Base-by-base conservation (phyloP, 176 grass and related monocot genomes). In the Phoenix roebelenii region DNA sequence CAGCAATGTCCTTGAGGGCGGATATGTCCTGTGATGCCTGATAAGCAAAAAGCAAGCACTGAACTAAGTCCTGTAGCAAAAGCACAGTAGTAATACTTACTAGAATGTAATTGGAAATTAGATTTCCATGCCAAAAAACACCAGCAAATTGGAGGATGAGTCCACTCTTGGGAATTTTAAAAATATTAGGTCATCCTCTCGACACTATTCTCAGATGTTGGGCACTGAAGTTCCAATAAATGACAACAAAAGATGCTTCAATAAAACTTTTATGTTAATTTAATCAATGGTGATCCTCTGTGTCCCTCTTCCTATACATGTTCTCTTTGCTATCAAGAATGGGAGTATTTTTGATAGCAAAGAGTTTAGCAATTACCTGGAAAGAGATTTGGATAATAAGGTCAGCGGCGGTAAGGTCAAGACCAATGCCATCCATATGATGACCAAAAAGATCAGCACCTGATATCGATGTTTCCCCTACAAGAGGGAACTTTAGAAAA, bases 11-110 rank as follows among this genome's bases (percentile, higher is more conserved):
- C 78, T 82, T 96, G 51, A 96, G 74, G 16, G 87, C 90, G 29
- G 87, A 88, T 59, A 96, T 76, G 68, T 96, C 92, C 68, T 96
- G 92, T 52, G 87, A 77, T 29, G 92, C 92, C 92, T 96, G 66
- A 15, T 17, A 15, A 65, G 53, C 50, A 7, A 60, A 72, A 55
- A 15, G 51, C 57, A 68, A 4, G 63, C 26, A 28, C 26, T 4
- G 26, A 28, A 28, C 5, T 28, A 65, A n/a, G 77, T 22, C 23
- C 1, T 23, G 51, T 44, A 22, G 66, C 49, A 50, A 25, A 49
- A 70, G 20, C 20, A 20, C 20, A 20, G 20, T 28, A 4, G 26
- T 4, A 28, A 3, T 28, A 28, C 26, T 3, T 28, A 20, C 5
- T 28, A 28, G 26, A 28, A 3, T 28, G 4, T 28, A 28, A 28